These are phyloP conservation scores for Boletus pseudo-olivaceus DNA, from an alignment of 768 basidiomycete genomes.

Conservation along the genomic window DNA sequence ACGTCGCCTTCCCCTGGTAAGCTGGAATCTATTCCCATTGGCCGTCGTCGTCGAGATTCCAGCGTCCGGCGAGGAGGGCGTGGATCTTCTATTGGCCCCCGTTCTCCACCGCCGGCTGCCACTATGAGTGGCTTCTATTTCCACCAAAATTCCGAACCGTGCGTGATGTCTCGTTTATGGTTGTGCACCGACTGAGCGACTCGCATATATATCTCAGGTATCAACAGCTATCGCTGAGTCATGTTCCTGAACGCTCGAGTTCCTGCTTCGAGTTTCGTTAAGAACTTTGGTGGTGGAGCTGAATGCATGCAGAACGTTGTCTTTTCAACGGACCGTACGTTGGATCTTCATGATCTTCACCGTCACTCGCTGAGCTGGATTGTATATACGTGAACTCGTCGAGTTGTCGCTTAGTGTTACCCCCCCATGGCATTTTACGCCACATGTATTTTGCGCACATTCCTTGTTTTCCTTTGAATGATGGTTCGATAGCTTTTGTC, in stretches of 20 bases:
- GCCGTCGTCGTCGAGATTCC: slow-evolving; percentile 41
- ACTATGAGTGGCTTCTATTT: slow-evolving; percentile 92
- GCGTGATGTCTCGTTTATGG: slow-evolving; percentile 34
- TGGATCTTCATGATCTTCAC: slow-evolving; percentile 1
- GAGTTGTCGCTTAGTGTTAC: slow-evolving; percentile 19
- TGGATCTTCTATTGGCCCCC: slow-evolving; percentile 47
- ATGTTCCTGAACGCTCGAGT: slow-evolving; percentile 69
- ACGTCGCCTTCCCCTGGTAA: slow-evolving; percentile 34
- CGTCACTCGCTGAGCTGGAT: slow-evolving; percentile 4
- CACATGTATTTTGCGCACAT: slow-evolving; percentile 18
- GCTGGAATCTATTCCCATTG: slow-evolving; percentile 37
- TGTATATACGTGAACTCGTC: slow-evolving; percentile 14
- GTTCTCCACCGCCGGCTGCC: slow-evolving; percentile 49
- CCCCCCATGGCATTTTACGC: slow-evolving; percentile 11
- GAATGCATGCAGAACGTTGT: not conserved
- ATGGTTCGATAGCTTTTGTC: not conserved
- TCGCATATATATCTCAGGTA: slow-evolving; percentile 48
- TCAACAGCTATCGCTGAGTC: slow-evolving; percentile 81
- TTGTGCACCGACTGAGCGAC: slow-evolving; percentile 5
- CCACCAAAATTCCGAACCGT: slow-evolving; percentile 92
- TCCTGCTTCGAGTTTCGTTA: slow-evolving; percentile 87
- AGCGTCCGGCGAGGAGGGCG: slow-evolving; percentile 43
- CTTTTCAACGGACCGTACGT: slow-evolving; percentile 1
- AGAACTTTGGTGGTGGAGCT: slow-evolving; percentile 21
- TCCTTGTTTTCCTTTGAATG: slow-evolving; percentile 8